Base-by-base conservation (phyloP, 2,329 filamentous ascomycete genomes). In the Aspergillus jensenii region DNA sequence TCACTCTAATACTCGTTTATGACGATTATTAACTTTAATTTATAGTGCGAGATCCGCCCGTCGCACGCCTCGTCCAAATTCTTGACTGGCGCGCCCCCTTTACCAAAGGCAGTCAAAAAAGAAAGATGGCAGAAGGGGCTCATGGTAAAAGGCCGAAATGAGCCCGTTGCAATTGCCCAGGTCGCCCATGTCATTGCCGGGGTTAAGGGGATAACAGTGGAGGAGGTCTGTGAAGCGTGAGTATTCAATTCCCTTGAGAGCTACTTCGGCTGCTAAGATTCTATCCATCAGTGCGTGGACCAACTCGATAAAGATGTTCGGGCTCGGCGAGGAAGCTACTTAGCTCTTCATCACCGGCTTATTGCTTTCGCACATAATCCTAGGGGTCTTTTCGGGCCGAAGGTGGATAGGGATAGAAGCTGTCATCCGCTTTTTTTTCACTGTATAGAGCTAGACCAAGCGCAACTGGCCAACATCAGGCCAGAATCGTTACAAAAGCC, bases 131-230 rank as follows among this genome's bases (percentile, higher is more conserved):
- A 85, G 45, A 86, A 90, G 67, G 93, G 93, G 0, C 83, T 82
- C 41, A 93, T 97, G 90, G 85, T 99, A 53, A 99, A 98, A 78
- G 91, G 93, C 0, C 85, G 95, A 59, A 99, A 99, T 71, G 95
- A 99, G 76, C 91, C 93, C 9, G 93, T 89, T 67, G 89, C 85
- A 53, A 97, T 99, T 64, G 86, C 88, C 63, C 87, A 89, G 53
- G 90, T 99, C 14, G 95, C 91, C n/a, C 87, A 89, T 73, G 90
- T 93, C 52, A 87, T 99, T 63, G 93, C 95, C 1, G 87, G 83
- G 43, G 89, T 98, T 62, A 97, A 96, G 75, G 90, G 84, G 0
- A 80, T 96, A 4, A 76, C 82, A 4, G 83, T 96, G 1, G 87
- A 96, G 69, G 89, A 93, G 70, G 88, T 99, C 19, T 91, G 88